Percentiles rank a stretch among this genome's conserved stretches.
These are phyloP conservation scores for Penicillium sp. DNA, from an alignment of 2,329 filamentous ascomycete genomes.

Conservation along the genomic window DNA sequence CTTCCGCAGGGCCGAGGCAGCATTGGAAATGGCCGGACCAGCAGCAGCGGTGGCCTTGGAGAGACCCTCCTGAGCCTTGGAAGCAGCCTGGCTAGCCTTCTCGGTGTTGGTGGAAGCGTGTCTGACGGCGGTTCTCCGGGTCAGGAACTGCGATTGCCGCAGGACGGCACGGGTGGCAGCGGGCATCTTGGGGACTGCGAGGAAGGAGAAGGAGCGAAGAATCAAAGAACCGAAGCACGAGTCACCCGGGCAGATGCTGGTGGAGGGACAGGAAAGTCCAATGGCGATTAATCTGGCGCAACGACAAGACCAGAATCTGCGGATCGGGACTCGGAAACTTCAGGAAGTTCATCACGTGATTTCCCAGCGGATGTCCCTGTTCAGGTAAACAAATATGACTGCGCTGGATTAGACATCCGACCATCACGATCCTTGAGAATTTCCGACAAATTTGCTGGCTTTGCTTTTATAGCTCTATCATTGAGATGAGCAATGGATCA, in stretches of 20 bases:
- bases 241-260: slow-evolving; percentile 26
- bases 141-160: slow-evolving; percentile 45
- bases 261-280: slow-evolving; percentile 33
- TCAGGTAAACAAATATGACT: slow-evolving; percentile 6
- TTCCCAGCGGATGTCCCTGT: slow-evolving; percentile 5
- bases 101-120: slow-evolving; percentile 45
- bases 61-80: slow-evolving; percentile 74
- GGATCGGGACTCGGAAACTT: slow-evolving; percentile 40
- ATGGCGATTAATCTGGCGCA: slow-evolving; percentile 37
- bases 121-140: slow-evolving; percentile 43
- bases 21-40: slow-evolving; percentile 67
- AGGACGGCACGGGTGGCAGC: slow-evolving; percentile 42
- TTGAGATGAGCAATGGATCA: not conserved
- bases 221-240: slow-evolving; percentile 25
- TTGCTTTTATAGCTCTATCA: too few species aligned
- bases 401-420: not conserved
- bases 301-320: slow-evolving; percentile 35
- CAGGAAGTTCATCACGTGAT: slow-evolving; percentile 32
- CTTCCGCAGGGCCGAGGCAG: slow-evolving; percentile 65
- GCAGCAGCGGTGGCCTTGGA: slow-evolving; percentile 75
- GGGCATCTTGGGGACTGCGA: slow-evolving; percentile 39
- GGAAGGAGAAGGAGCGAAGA: slow-evolving; percentile 21
- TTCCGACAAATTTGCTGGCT: too few species aligned
- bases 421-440: too few species aligned
- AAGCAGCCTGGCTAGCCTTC: slow-evolving; percentile 43